phyloP scores from a whole-genome alignment of 345 rosid species.

The Trapa bicornis region DNA sequence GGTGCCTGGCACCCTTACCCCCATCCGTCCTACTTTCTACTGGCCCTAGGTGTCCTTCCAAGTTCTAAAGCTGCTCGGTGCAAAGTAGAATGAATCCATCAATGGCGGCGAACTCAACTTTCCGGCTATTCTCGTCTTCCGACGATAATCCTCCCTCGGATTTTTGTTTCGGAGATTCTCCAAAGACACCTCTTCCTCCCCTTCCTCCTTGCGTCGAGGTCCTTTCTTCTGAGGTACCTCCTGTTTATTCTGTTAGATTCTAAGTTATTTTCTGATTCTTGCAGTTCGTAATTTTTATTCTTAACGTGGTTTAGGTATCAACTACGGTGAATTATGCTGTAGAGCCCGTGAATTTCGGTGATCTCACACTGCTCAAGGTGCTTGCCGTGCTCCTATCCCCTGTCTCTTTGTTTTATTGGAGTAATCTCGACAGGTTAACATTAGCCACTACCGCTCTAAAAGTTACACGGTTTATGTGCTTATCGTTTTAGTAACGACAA shows the following conservation, averaged over 20 bases:
- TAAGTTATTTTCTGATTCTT: not conserved
- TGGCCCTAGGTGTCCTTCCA: not conserved
- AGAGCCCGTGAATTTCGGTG: conserved; percentile 43
- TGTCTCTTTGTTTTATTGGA: not conserved
- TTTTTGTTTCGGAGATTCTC: conserved; percentile 28
- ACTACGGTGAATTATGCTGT: conserved; percentile 28
- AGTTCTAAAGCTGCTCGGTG: not conserved
- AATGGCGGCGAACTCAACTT: conserved; percentile 16
- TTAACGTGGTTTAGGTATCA: conserved; percentile 28
- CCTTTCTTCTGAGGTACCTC: conserved; percentile 42
- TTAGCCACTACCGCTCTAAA: not conserved
- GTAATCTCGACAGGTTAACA: not conserved
- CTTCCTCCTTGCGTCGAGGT: conserved; percentile 69
- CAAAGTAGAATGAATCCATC: not conserved
- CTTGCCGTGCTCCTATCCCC: not conserved
- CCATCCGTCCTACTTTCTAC: not conserved
- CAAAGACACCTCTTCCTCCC: conserved; percentile 43
- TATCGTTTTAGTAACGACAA: too few relatives aligned
- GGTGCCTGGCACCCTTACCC: too few relatives aligned
- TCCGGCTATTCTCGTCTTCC: conserved; percentile 17
- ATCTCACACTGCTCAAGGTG: conserved; percentile 64
- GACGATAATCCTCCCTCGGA: conserved; percentile 11
- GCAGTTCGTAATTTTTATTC: conserved; percentile 5
- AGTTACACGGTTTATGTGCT: too few relatives aligned
- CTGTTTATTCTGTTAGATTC: not conserved